A percentile compares a stretch with the other conserved stretches of the same genome.
Conservation (phyloP, 73 alveolate species). For the Paramecium octaurelia region DNA sequence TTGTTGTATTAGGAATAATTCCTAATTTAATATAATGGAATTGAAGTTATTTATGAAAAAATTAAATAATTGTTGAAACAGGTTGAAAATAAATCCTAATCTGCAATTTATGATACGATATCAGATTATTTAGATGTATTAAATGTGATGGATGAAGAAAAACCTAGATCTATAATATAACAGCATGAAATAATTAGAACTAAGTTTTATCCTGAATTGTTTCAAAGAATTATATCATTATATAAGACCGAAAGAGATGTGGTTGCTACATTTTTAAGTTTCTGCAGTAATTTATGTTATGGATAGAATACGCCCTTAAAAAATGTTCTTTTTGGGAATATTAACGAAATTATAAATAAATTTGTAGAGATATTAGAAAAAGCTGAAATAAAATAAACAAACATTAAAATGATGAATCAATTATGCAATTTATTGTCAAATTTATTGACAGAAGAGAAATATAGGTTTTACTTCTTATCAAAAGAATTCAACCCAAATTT, state of each 20-base stretch:
- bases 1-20: neutral
- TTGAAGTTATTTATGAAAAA: conserved; percentile 8
- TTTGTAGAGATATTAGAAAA: neutral
- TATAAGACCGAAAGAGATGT: neutral
- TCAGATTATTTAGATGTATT: neutral
- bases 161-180: neutral
- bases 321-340: neutral
- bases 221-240: neutral
- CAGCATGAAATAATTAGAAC: neutral
- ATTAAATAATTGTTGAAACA: neutral
- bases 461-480: neutral
- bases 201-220: neutral
- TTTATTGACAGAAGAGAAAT: conserved; percentile 43
- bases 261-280: neutral
- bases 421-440: conserved; percentile 43
- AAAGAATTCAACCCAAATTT: neutral
- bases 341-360: neutral
- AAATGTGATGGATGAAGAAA: conserved; percentile 15
- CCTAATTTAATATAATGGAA: neutral
- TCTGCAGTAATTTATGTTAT: conserved; percentile 31
- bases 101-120: conserved; percentile 1
- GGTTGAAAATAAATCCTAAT: neutral
- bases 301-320: neutral
- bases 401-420: neutral
- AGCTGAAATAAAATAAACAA: neutral